Percentiles rank a stretch among this genome's conserved stretches.
Evolutionary conservation across 1,284 basidiomycete species (phyloP).

Genomic region (Fomes fomentarius): DNA sequence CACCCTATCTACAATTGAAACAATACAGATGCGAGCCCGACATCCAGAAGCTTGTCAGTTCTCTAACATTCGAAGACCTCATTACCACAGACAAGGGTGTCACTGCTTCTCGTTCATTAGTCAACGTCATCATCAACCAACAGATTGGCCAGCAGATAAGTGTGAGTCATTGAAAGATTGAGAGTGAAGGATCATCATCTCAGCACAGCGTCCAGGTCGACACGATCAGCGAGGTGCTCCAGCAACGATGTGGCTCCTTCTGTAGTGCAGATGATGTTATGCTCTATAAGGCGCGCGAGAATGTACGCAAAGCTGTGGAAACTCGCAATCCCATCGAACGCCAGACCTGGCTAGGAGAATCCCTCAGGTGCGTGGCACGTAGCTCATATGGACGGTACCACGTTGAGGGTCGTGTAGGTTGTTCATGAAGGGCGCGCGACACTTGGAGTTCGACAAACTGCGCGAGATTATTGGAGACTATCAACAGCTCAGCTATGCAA

Average conservation of each 20-base stretch:
- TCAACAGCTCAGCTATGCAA: conserved; percentile 79
- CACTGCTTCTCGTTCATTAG: conserved; percentile 83
- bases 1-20: too few relatives aligned
- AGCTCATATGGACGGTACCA: neutral
- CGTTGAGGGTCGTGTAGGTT: conserved; percentile 50
- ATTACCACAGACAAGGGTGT: conserved; percentile 84
- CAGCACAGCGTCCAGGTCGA: conserved; percentile 86
- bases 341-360: conserved; percentile 79
- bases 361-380: conserved; percentile 65
- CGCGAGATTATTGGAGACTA: conserved; percentile 88
- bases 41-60: conserved; percentile 67
- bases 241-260: conserved; percentile 95
- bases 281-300: conserved; percentile 96
- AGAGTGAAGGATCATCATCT: neutral
- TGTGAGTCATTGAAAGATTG: conserved; percentile 50
- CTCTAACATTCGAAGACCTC: conserved; percentile 83
- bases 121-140: conserved; percentile 95
- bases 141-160: conserved; percentile 97
- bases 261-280: conserved; percentile 98
- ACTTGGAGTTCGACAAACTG: conserved; percentile 84
- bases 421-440: conserved; percentile 86
- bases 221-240: conserved; percentile 92
- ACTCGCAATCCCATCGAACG: conserved; percentile 74
- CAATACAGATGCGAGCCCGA: conserved; percentile 74
- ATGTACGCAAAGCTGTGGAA: conserved; percentile 88